A percentile compares a stretch with the other conserved stretches of the same genome.
phyloP scores from a whole-genome alignment of 208 protist species.

The Trypanosoma theileri region DNA sequence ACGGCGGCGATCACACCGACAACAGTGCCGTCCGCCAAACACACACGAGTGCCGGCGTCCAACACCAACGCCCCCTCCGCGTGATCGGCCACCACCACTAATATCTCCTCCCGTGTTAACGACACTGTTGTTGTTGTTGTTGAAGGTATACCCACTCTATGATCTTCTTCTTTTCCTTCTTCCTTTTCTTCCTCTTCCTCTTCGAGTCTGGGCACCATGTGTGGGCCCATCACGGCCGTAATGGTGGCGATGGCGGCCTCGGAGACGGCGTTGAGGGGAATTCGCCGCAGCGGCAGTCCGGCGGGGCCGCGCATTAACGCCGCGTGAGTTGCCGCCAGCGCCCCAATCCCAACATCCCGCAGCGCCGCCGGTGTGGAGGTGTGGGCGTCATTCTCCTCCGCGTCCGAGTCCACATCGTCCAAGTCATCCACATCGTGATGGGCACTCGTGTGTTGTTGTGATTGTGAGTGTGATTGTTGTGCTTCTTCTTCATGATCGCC shows the following conservation, averaged over 20 bases:
- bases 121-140: not conserved
- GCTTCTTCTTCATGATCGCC: not conserved
- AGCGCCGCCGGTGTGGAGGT: too few species aligned
- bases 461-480: not conserved
- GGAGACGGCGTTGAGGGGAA: conserved; percentile 53
- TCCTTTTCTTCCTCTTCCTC: too few species aligned
- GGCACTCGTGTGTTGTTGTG: not conserved
- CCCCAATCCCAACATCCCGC: not conserved
- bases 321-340: not conserved
- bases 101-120: too few species aligned
- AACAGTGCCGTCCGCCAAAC: conserved; percentile 46
- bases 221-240: conserved; percentile 27
- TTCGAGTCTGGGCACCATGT: too few species aligned
- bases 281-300: conserved; percentile 8
- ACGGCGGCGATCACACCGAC: conserved; percentile 59
- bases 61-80: conserved; percentile 40
- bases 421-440: too few species aligned
- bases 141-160: not conserved
- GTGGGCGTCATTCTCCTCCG: not conserved
- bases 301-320: conserved; percentile 2
- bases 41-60: conserved; percentile 70
- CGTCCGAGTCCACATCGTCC: not conserved
- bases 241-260: conserved; percentile 51
- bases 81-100: conserved; percentile 52
- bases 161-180: too few species aligned